phyloP scores from a whole-genome alignment of 73 alveolate genomes.

The Uronychia setigera region DNA sequence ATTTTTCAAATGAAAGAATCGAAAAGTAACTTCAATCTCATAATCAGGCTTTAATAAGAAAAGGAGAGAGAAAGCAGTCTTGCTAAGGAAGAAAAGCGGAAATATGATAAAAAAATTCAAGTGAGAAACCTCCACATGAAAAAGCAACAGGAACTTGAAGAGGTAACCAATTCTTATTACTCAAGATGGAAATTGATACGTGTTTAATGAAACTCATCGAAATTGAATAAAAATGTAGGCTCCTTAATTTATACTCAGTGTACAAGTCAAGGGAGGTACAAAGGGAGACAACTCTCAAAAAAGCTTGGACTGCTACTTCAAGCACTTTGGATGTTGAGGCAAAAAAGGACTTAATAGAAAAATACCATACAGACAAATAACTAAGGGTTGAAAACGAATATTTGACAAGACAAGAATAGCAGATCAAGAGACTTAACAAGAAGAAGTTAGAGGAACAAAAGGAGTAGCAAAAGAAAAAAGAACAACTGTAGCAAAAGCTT shows the following conservation, averaged over 20 bases:
- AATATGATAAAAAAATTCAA: background rate
- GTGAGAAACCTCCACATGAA: background rate
- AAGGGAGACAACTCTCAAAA: background rate
- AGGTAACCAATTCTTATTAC: background rate
- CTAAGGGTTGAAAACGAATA: background rate
- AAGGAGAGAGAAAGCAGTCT: background rate
- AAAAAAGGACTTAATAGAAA: background rate
- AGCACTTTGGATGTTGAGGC: background rate
- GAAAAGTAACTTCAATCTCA: background rate
- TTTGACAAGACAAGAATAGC: background rate
- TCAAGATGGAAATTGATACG: background rate
- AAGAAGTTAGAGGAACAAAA: background rate
- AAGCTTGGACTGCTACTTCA: background rate
- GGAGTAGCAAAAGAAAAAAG: background rate
- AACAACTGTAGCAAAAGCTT: background rate
- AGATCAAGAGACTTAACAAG: background rate
- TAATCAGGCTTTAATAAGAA: background rate
- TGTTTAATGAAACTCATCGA: background rate
- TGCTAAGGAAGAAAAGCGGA: background rate
- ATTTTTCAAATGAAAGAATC: background rate
- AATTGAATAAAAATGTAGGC: background rate
- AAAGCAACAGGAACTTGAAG: background rate
- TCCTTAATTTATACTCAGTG: background rate
- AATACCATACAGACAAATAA: background rate
- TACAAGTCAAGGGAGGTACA: background rate